These are phyloP conservation scores for Casuarina cunninghamiana DNA, from an alignment of 306 rosid genomes.

Conservation along the genomic window DNA sequence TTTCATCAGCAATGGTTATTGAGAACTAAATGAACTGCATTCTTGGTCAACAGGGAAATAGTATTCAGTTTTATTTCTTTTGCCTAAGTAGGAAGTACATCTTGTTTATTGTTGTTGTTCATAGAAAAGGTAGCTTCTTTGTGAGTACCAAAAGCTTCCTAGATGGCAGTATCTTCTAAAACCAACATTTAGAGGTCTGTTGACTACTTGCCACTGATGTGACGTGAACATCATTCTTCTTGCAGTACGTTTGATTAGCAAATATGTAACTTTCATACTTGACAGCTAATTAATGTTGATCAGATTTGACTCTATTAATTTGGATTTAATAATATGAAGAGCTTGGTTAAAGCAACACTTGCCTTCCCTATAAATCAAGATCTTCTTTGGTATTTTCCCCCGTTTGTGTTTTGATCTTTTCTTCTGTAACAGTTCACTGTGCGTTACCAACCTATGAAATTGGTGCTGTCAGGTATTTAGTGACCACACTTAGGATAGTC, in stretches of 20 bases:
- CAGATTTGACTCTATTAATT: conserved; percentile 16
- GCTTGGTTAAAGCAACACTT: background rate
- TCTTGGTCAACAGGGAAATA: too few relatives aligned
- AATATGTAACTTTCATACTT: conserved; percentile 9
- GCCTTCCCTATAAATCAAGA: background rate
- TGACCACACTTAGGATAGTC: conserved; percentile 84
- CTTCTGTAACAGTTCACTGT: conserved; percentile 1
- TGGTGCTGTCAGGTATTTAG: conserved; percentile 65
- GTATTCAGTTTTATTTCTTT: background rate
- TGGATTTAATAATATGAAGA: conserved; percentile 4
- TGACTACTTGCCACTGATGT: conserved; percentile 10
- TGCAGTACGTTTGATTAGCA: conserved; percentile 6
- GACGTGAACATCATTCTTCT: background rate
- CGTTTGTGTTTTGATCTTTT: background rate
- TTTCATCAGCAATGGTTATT: too few relatives aligned
- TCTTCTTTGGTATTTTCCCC: background rate
- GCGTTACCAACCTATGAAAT: conserved; percentile 8
- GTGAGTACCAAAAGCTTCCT: background rate
- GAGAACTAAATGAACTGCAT: too few relatives aligned
- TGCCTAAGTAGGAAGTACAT: background rate
- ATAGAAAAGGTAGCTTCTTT: background rate
- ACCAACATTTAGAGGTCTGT: conserved; percentile 11
- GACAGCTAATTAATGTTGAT: background rate
- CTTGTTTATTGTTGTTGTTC: background rate
- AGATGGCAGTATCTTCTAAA: background rate